phyloP scores from a whole-genome alignment of 306 rosid species.

The Vigna trinervia region DNA sequence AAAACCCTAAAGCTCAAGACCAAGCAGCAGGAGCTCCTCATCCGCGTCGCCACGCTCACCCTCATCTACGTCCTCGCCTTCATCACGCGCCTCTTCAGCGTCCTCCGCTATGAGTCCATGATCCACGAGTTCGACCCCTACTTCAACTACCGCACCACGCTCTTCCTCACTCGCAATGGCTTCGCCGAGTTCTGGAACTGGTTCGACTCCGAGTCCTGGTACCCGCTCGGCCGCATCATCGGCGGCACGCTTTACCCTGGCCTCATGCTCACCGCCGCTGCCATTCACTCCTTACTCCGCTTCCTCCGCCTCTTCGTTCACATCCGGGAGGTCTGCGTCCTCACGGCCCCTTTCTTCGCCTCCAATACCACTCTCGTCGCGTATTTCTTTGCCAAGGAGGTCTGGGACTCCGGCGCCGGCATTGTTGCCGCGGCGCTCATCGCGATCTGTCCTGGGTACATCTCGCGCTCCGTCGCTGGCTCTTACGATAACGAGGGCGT shows the following conservation, averaged over 20 bases:
- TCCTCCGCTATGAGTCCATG: constrained; percentile 97
- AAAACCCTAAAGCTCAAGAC: constrained; percentile 84
- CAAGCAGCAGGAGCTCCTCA: constrained; percentile 92
- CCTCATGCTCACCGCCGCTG: constrained; percentile 96
- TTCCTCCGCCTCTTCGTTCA: constrained; percentile 81
- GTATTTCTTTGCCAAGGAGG: constrained; percentile 87
- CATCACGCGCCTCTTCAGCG: constrained; percentile 93
- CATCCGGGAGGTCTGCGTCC: constrained; percentile 95
- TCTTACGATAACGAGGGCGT: constrained; percentile 98
- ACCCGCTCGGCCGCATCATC: constrained; percentile 90
- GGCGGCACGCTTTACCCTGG: constrained; percentile 98
- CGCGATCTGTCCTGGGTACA: constrained; percentile 96
- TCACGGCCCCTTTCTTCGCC: constrained; percentile 95
- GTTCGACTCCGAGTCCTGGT: constrained; percentile 98
- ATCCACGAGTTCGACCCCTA: constrained; percentile 99
- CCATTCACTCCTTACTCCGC: constrained; percentile 66
- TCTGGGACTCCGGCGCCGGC: constrained; percentile 98
- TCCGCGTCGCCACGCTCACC: constrained; percentile 74
- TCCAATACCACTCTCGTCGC: constrained; percentile 95
- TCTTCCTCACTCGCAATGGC: constrained; percentile 77
- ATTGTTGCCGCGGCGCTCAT: constrained; percentile 91
- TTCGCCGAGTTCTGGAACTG: constrained; percentile 99
- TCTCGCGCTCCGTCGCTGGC: constrained; percentile 95
- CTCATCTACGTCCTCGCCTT: constrained; percentile 89
- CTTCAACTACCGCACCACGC: constrained; percentile 95